Base-by-base conservation (phyloP, 164 flowering plant species). In the Magnolia sinica region DNA sequence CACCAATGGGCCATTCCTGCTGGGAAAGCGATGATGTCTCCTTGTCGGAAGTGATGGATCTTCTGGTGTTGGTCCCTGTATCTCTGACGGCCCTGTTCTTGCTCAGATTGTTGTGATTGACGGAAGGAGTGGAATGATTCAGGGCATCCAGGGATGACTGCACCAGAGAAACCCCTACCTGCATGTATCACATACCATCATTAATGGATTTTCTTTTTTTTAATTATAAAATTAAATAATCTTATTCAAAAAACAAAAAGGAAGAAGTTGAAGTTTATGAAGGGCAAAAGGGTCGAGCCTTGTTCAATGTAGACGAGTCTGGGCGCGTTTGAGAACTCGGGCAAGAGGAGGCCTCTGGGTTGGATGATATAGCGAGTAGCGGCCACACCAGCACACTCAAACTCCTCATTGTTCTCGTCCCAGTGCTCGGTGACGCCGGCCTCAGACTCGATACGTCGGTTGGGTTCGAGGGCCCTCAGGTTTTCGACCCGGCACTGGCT, bases 371-470 rank as follows among this genome's bases (percentile, higher is more conserved):
- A 50, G 2, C 89, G 79, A 3, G 74, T 31, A 18, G 83, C 76
- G 1, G 88, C 79, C 22, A 87, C 88, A 7, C 91, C 89, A 20
- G 91, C 88, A 63, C 94, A 90, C 74, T 75, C 77, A 77, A 90
- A 79, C 78, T 87, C 83, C 24, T 85, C 72, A 11, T 77, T 37
- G 65, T 76, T 79, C 11, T 79, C 78, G 68, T 90, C 85, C 89
- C 89, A 89, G 14, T 73, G 18, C 84, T 90, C 94, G 11, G 80
- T 81, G 20, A 71, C 8, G 8, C 94, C 94, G 2, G 81, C 92
- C 74, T 90, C 90, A 4, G 82, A 73, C 74, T 82, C 58, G 20
- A 87, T 23, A 20, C 83, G 81, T 29, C 64, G 63, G 11, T 61
- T 68, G 23, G 94, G 91, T 19, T 85, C 82, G 5, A 82, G 81